Conservation (phyloP, 2,329 filamentous ascomycete species). For the Aaosphaeria pasadenensis region DNA sequence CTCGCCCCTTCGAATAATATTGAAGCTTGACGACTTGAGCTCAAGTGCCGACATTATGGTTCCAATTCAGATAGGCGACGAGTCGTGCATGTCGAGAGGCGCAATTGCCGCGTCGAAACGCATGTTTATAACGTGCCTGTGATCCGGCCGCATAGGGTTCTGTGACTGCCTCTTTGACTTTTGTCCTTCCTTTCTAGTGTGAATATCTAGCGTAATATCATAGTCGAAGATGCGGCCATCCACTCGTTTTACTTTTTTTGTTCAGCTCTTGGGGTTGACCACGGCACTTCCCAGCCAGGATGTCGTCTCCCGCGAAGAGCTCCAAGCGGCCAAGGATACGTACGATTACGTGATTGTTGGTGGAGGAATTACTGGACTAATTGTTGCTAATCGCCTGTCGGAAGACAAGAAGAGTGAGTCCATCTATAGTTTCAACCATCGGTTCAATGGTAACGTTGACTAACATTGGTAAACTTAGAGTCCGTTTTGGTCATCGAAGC, state of each 20-base stretch:
- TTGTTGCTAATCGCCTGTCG: conserved; percentile 22
- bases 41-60: too few species aligned
- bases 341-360: conserved; percentile 27
- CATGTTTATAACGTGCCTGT: not conserved
- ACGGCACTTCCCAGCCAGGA: not conserved
- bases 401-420: conserved; percentile 14
- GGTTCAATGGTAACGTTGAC: too few species aligned
- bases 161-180: not conserved
- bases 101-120: not conserved
- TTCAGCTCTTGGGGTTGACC: not conserved
- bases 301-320: not conserved
- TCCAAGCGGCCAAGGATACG: not conserved
- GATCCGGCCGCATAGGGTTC: not conserved
- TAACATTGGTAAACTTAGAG: conserved; percentile 5
- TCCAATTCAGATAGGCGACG: too few species aligned
- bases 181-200: not conserved
- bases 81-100: not conserved
- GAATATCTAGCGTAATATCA: not conserved
- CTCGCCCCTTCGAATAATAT: too few species aligned
- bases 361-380: conserved; percentile 22
- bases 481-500: conserved; percentile 27
- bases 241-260: conserved; percentile 1
- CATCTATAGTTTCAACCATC: not conserved
- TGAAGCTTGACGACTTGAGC: too few species aligned
- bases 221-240: conserved; percentile 1